phyloP scores from a whole-genome alignment of 371 early-diverging fungal species.

The Thermomucor indicae-seudaticae region DNA sequence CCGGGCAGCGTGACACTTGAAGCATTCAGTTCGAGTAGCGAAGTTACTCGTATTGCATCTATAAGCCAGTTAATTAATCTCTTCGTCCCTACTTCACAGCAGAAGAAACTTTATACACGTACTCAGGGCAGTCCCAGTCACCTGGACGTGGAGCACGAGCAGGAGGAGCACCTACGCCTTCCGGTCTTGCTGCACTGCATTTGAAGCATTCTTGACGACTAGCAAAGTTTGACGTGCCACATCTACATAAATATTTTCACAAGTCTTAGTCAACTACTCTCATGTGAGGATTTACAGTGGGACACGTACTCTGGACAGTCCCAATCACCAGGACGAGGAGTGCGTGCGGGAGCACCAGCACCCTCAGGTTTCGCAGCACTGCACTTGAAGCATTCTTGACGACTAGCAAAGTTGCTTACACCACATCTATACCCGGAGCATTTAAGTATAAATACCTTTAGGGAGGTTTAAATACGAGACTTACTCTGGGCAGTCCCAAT shows the following conservation, averaged over 20 bases:
- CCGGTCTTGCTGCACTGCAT: conserved; percentile 34
- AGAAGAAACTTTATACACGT: conserved; percentile 12
- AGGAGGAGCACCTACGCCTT: conserved; percentile 26
- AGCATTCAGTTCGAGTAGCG: conserved; percentile 59
- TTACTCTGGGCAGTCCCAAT: conserved; percentile 67
- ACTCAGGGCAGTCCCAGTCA: conserved; percentile 68
- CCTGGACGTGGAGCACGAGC: conserved; percentile 45
- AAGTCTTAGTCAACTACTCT: not conserved
- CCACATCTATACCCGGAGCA: conserved; percentile 44
- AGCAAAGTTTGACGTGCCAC: conserved; percentile 67
- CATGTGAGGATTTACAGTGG: too few species aligned
- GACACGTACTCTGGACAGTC: conserved; percentile 54
- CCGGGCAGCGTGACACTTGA: conserved; percentile 52
- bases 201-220: conserved; percentile 28
- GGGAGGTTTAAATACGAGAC: not conserved
- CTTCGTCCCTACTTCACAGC: not conserved
- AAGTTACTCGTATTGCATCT: conserved; percentile 69
- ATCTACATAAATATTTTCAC: conserved; percentile 32
- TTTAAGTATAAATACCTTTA: not conserved
- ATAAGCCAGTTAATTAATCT: conserved; percentile 1
- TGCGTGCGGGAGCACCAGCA: conserved; percentile 11
- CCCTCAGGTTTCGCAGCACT: conserved; percentile 31
- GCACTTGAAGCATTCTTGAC: conserved; percentile 68
- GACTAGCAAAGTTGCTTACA: conserved; percentile 43
- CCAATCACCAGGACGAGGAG: conserved; percentile 58